Evolutionary conservation across 2,329 filamentous ascomycete species (phyloP).

Genomic region (Blastomyces gilchristii): DNA sequence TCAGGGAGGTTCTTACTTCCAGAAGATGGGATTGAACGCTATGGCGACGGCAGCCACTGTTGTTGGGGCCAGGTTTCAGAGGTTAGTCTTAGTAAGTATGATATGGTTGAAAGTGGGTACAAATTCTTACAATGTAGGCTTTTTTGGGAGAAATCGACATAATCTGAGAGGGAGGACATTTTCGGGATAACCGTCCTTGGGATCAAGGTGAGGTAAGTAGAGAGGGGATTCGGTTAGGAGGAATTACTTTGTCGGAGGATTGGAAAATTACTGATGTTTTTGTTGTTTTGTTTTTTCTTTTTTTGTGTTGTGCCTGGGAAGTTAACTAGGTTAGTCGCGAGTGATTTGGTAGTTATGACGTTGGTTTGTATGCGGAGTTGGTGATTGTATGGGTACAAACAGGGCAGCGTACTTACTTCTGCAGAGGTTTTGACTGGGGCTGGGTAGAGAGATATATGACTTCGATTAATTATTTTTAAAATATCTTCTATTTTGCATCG

Average conservation of each 20-base stretch:
- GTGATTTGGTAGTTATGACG: background rate
- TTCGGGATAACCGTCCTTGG: slow-evolving; percentile 4
- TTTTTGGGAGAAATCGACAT: slow-evolving; percentile 55
- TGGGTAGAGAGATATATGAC: background rate
- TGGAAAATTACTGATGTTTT: background rate
- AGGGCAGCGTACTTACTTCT: background rate
- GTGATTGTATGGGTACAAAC: too few species aligned
- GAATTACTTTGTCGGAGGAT: background rate
- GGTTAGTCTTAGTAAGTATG: background rate
- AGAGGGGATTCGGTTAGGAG: background rate
- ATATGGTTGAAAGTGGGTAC: background rate
- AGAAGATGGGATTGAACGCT: slow-evolving; percentile 95
- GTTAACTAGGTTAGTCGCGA: background rate
- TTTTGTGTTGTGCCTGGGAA: slow-evolving; percentile 1
- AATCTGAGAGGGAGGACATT: slow-evolving; percentile 30
- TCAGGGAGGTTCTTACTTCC: slow-evolving; percentile 64
- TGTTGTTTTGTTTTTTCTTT: too few species aligned
- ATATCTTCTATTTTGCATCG: too few species aligned
- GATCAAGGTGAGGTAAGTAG: background rate
- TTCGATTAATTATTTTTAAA: background rate
- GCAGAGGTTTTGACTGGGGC: too few species aligned
- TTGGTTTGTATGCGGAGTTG: background rate
- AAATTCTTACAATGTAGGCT: slow-evolving; percentile 52
- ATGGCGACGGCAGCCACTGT: slow-evolving; percentile 72
- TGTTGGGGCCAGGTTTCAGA: slow-evolving; percentile 12